phyloP scores from a whole-genome alignment of 345 rosid genomes.

The Bruguiera gymnorhiza region DNA sequence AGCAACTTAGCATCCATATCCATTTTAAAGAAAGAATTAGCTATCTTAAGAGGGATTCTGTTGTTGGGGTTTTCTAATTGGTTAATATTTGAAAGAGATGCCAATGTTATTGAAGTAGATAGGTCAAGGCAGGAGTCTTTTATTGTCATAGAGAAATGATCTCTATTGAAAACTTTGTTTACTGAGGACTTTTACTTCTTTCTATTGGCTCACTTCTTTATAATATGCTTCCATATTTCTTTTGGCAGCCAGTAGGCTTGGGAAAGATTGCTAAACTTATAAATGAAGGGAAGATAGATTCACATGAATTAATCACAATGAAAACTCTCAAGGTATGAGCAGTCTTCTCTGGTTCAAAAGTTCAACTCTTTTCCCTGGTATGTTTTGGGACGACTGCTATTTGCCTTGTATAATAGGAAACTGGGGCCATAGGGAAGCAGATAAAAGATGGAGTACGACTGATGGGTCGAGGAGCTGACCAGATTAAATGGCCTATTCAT shows the following conservation, averaged over 20 bases:
- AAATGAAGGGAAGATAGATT: conserved; percentile 87
- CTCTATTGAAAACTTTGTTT: neutral
- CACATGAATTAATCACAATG: conserved; percentile 93
- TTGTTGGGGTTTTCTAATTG: no score
- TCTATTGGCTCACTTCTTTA: conserved; percentile 8
- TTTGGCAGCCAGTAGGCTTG: conserved; percentile 83
- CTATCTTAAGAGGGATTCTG: no score
- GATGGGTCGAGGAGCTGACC: conserved; percentile 91
- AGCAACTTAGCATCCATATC: no score
- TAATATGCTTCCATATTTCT: neutral
- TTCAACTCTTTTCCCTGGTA: conserved; percentile 11
- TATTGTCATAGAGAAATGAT: neutral
- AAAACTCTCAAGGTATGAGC: conserved; percentile 79
- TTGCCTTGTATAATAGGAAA: conserved; percentile 44
- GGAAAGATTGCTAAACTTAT: conserved; percentile 91
- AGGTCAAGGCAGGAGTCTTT: no score
- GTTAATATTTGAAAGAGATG: no score
- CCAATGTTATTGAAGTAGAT: no score
- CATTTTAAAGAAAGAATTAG: no score
- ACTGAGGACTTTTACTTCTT: neutral
- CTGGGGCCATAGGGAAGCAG: conserved; percentile 83
- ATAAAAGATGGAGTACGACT: conserved; percentile 90
- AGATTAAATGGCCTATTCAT: conserved; percentile 94
- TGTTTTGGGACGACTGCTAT: conserved; percentile 12
- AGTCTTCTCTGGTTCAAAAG: conserved; percentile 8